phyloP scores from a whole-genome alignment of 2,329 filamentous ascomycete genomes.

The Beauveria brongniartii region DNA sequence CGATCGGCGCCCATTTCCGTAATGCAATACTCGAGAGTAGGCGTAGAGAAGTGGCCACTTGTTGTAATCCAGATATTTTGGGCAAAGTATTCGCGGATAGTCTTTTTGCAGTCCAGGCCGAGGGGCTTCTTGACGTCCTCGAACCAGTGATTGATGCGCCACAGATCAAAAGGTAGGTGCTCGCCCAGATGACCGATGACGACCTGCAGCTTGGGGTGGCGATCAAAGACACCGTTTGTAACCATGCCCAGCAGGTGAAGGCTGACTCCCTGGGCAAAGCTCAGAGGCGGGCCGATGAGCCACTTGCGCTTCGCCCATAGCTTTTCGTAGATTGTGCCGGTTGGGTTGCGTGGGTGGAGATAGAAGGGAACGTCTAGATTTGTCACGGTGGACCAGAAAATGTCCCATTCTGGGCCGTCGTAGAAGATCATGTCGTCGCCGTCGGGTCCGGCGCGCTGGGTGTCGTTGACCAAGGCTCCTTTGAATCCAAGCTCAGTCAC shows the following conservation, averaged over 20 bases:
- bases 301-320: conserved; percentile 51
- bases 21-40: conserved; percentile 41
- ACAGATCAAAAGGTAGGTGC: conserved; percentile 41
- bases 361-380: conserved; percentile 58
- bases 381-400: conserved; percentile 50
- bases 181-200: conserved; percentile 42
- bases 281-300: conserved; percentile 51
- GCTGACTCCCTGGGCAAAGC: conserved; percentile 50
- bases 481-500: conserved; percentile 53
- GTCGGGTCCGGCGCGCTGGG: conserved; percentile 48
- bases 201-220: conserved; percentile 36
- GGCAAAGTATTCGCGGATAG: conserved; percentile 43
- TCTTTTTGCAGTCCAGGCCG: conserved; percentile 39
- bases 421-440: conserved; percentile 58
- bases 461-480: conserved; percentile 54
- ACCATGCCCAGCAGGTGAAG: conserved; percentile 47
- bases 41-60: conserved; percentile 46
- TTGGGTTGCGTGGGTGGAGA: conserved; percentile 52
- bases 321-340: conserved; percentile 47
- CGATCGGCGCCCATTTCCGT: conserved; percentile 40
- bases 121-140: conserved; percentile 47
- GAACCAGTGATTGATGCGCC: conserved; percentile 46
- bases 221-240: conserved; percentile 42
- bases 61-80: conserved; percentile 51
- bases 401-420: conserved; percentile 51